These are phyloP conservation scores for Xylariaceae sp. DNA, from an alignment of 2,329 filamentous ascomycete genomes.

Conservation along the genomic window DNA sequence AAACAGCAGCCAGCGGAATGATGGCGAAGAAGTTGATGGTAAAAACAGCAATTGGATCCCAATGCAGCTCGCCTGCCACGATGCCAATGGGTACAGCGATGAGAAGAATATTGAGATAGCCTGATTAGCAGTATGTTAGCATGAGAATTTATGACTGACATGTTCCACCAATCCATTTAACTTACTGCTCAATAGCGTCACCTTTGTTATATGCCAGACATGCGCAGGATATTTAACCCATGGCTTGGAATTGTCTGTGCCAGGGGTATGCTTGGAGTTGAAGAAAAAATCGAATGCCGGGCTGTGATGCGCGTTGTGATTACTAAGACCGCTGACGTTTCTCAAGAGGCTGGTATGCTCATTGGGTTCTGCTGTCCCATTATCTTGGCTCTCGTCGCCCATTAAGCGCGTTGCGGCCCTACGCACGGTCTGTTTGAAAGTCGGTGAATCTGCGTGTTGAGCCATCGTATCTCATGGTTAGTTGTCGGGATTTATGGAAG, in stretches of 20 bases:
- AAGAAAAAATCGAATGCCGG: conserved; percentile 44
- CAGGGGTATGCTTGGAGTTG: conserved; percentile 48
- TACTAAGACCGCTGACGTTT: conserved; percentile 17
- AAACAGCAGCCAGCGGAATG: conserved; percentile 67
- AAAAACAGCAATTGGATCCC: conserved; percentile 67
- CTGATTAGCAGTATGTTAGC: conserved; percentile 32
- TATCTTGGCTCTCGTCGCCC: conserved; percentile 16
- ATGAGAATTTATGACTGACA: conserved; percentile 2
- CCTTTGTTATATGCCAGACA: conserved; percentile 53
- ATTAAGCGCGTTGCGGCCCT: conserved; percentile 17
- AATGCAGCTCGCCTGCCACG: conserved; percentile 56
- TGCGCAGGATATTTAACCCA: conserved; percentile 45
- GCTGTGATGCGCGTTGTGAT: conserved; percentile 22
- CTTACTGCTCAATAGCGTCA: conserved; percentile 57
- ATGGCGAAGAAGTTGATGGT: conserved; percentile 78
- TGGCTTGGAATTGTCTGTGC: conserved; percentile 45
- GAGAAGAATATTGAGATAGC: conserved; percentile 66
- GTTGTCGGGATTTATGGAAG: conserved; percentile 19
- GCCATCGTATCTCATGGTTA: conserved; percentile 28
- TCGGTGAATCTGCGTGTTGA: conserved; percentile 27
- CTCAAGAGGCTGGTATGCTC: conserved; percentile 28
- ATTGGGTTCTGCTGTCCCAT: conserved; percentile 24
- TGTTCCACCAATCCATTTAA: conserved; percentile 16
- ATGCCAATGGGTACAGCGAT: conserved; percentile 73
- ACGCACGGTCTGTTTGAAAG: conserved; percentile 24